Evolutionary conservation across 305 asterid genomes (phyloP).

Genomic region (Ajuga reptans): DNA sequence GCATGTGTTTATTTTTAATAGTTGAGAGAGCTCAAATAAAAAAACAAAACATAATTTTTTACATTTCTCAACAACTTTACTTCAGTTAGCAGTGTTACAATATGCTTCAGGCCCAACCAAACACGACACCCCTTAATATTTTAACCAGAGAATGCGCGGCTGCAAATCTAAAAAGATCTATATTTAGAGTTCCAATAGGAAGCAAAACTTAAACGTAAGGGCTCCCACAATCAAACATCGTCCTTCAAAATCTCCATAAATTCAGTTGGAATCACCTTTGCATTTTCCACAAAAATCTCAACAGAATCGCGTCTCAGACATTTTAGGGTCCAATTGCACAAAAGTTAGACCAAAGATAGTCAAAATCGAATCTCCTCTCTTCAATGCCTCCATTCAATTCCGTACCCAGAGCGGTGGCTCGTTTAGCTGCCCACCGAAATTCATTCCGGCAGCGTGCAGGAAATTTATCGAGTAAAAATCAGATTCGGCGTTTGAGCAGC

Average conservation of each 20-base stretch:
- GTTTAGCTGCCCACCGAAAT: constrained; percentile 24
- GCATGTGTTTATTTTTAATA: no score
- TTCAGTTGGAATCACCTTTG: constrained; percentile 5
- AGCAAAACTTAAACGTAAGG: no score
- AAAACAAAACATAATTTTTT: no score
- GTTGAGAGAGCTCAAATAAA: no score
- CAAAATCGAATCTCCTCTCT: neutral
- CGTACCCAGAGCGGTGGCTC: constrained; percentile 36
- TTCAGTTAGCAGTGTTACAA: no score
- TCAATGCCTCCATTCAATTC: constrained; percentile 38
- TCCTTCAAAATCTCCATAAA: neutral
- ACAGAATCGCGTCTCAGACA: neutral
- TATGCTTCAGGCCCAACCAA: no score
- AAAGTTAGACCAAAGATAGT: neutral
- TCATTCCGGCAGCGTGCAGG: constrained; percentile 23
- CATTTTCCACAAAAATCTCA: constrained; percentile 11
- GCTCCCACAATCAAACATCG: neutral
- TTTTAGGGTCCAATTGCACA: constrained; percentile 8
- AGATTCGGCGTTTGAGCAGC: constrained; percentile 34
- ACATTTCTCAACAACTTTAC: no score
- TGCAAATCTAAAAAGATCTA: no score
- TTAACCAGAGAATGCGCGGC: no score
- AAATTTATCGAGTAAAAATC: constrained; percentile 17
- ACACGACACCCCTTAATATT: no score
- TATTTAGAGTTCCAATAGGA: no score